phyloP scores from a whole-genome alignment of 2,329 filamentous ascomycete species.

The Lojkania enalia region DNA sequence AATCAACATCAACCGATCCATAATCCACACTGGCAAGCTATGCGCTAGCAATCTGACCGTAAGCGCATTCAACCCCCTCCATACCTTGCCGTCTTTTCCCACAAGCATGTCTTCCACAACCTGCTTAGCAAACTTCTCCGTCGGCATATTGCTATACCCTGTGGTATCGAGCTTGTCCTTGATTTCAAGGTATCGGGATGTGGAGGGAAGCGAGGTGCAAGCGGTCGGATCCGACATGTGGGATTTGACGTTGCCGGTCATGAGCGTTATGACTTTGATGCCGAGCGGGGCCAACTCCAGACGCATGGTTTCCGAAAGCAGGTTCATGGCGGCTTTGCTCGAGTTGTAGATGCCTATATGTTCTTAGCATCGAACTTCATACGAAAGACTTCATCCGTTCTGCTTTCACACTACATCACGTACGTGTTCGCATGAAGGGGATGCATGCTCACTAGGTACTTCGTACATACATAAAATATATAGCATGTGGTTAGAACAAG shows the following conservation, averaged over 20 bases:
- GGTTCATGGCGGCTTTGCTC: slow-evolving; percentile 44
- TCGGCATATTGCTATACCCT: not conserved
- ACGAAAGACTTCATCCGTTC: too few species aligned
- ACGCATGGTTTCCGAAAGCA: slow-evolving; percentile 28
- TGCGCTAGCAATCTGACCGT: not conserved
- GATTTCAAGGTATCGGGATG: not conserved
- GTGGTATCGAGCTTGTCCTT: not conserved
- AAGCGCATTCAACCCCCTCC: not conserved
- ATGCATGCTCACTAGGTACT: too few species aligned
- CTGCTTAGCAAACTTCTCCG: not conserved
- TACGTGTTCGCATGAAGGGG: too few species aligned
- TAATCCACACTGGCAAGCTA: not conserved
- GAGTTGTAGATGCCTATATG: slow-evolving; percentile 32
- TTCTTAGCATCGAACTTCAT: too few species aligned
- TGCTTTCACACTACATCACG: too few species aligned
- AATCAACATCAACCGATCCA: too few species aligned
- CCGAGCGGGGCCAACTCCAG: slow-evolving; percentile 27
- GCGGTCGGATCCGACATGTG: not conserved
- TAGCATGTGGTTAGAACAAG: too few species aligned
- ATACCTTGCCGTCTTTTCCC: not conserved
- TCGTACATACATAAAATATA: too few species aligned
- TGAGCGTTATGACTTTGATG: slow-evolving; percentile 25
- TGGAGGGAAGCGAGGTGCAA: not conserved
- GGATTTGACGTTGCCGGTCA: slow-evolving; percentile 18
- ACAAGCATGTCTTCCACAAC: slow-evolving; percentile 2